Evolutionary conservation across 352 stramenopile species (phyloP).

Genomic region (Pythium vanterpoolii): DNA sequence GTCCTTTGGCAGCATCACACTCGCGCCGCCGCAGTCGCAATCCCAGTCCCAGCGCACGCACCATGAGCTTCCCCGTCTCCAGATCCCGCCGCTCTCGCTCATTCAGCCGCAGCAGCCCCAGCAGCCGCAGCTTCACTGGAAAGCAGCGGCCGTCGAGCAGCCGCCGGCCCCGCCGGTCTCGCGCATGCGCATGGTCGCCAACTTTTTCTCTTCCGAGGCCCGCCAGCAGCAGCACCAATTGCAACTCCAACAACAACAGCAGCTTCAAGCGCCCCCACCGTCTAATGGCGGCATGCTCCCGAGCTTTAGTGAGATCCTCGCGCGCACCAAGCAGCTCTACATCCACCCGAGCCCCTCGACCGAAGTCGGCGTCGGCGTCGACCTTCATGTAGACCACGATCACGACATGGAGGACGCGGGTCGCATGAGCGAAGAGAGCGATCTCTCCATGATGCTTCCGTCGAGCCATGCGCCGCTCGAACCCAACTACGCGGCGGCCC

Average conservation of each 20-base stretch:
- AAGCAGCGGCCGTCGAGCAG: slow-evolving; percentile 30
- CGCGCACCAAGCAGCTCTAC: slow-evolving; percentile 62
- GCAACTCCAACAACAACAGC: slow-evolving; percentile 21
- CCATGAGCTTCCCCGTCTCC: slow-evolving; percentile 65
- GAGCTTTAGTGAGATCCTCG: slow-evolving; percentile 63
- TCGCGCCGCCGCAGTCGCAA: slow-evolving; percentile 11
- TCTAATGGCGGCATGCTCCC: slow-evolving; percentile 33
- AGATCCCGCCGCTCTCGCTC: slow-evolving; percentile 56
- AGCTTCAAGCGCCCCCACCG: slow-evolving; percentile 23
- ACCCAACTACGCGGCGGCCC: slow-evolving; percentile 18
- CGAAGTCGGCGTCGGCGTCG: slow-evolving; percentile 7
- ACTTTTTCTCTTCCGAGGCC: slow-evolving; percentile 36
- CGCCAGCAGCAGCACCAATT: slow-evolving; percentile 23
- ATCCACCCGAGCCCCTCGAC: slow-evolving; percentile 34
- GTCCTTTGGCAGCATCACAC: slow-evolving; percentile 9
- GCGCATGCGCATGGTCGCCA: slow-evolving; percentile 38
- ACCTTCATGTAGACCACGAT: slow-evolving; percentile 5
- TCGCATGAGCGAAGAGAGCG: not conserved
- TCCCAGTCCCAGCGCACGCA: slow-evolving; percentile 23
- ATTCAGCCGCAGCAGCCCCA: slow-evolving; percentile 29
- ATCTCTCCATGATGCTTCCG: not conserved
- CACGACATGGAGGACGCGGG: slow-evolving; percentile 23
- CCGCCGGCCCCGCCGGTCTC: slow-evolving; percentile 22
- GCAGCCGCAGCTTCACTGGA: slow-evolving; percentile 53
- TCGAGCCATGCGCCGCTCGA: slow-evolving; percentile 4